Evolutionary conservation across 169 alveolate genomes (phyloP).

Genomic region (Plasmodium gonderi): DNA sequence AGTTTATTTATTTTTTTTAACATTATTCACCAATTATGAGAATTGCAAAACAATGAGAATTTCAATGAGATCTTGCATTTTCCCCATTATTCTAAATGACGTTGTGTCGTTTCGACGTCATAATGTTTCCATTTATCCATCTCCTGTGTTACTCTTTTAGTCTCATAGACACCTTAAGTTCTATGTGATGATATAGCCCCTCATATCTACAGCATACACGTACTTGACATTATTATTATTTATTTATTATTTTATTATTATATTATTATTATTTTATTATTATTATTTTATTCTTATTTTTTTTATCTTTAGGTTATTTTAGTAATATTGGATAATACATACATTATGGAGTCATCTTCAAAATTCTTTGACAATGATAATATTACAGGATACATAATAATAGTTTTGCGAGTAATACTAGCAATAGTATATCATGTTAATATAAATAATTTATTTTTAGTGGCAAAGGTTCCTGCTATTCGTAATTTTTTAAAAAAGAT

Average conservation of each 20-base stretch:
- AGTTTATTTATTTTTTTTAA: not conserved
- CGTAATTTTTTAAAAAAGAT: slow-evolving; percentile 56
- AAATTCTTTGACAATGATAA: slow-evolving; percentile 69
- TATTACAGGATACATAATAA: slow-evolving; percentile 63
- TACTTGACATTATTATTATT: no score
- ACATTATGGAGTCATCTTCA: slow-evolving; percentile 51
- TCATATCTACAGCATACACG: no score
- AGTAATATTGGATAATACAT: slow-evolving; percentile 54
- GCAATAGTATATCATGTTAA: slow-evolving; percentile 65
- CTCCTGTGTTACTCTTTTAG: no score
- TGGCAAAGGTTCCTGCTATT: slow-evolving; percentile 28
- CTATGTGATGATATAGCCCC: no score
- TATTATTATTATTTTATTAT: not conserved
- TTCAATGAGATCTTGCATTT: not conserved
- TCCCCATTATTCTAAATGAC: not conserved
- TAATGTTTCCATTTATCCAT: no score
- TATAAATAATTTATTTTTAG: slow-evolving; percentile 38
- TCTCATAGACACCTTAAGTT: no score
- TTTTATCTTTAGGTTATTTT: slow-evolving; percentile 18
- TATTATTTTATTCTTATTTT: not conserved
- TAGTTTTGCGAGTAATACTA: slow-evolving; percentile 33
- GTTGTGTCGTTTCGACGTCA: not conserved
- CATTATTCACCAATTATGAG: not conserved
- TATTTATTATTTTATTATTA: not conserved
- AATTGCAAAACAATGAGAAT: not conserved